phyloP scores from a whole-genome alignment of 2,329 filamentous ascomycete genomes.

The Metarhizium album region DNA sequence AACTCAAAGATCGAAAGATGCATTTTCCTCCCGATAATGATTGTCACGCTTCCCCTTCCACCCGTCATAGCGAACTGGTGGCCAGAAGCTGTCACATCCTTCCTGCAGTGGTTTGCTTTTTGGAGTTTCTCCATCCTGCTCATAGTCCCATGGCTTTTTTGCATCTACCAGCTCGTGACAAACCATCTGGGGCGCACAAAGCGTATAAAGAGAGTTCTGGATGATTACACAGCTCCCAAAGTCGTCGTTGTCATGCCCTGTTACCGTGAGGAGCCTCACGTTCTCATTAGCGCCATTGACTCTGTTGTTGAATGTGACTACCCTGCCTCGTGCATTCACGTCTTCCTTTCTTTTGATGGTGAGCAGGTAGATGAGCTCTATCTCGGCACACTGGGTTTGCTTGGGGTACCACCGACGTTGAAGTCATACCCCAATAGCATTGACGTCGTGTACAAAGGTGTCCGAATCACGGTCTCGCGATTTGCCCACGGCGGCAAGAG shows the following conservation, averaged over 20 bases:
- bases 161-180: slow-evolving; percentile 82
- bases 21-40: slow-evolving; percentile 87
- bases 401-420: slow-evolving; percentile 69
- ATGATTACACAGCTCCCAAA: slow-evolving; percentile 80
- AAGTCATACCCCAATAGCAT: slow-evolving; percentile 80
- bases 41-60: slow-evolving; percentile 82
- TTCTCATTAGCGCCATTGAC: slow-evolving; percentile 76
- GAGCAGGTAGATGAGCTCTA: slow-evolving; percentile 83
- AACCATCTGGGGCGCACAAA: slow-evolving; percentile 74
- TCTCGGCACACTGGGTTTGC: slow-evolving; percentile 70
- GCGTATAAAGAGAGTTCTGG: slow-evolving; percentile 72
- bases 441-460: slow-evolving; percentile 73
- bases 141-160: slow-evolving; percentile 84
- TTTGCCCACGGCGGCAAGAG: slow-evolving; percentile 92
- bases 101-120: slow-evolving; percentile 91
- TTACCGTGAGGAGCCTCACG: slow-evolving; percentile 80
- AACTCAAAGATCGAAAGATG: slow-evolving; percentile 35
- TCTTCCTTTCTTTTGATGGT: slow-evolving; percentile 92
- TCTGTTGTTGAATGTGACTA: slow-evolving; percentile 93
- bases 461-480: slow-evolving; percentile 79
- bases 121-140: slow-evolving; percentile 82
- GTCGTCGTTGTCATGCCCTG: slow-evolving; percentile 95
- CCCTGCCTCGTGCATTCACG: slow-evolving; percentile 80
- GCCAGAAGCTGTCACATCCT: slow-evolving; percentile 53
- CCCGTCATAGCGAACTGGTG: slow-evolving; percentile 60